Evolutionary conservation across 768 basidiomycete species (phyloP).

Genomic region (Daedaleopsis nitida): DNA sequence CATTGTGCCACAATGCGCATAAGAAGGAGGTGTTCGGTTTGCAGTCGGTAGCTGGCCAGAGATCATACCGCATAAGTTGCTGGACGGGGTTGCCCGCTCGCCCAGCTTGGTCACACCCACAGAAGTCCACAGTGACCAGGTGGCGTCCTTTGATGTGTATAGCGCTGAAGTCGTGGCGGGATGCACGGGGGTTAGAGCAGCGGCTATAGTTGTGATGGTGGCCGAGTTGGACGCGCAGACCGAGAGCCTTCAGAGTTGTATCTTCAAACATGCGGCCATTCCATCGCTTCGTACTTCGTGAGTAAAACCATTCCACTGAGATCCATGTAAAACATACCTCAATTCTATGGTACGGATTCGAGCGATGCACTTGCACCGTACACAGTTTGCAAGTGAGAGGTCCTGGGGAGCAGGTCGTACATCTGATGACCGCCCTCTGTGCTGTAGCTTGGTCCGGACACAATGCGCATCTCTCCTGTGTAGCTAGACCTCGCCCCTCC

Average conservation of each 20-base stretch:
- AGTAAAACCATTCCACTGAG: too few species aligned
- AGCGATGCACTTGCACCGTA: too few species aligned
- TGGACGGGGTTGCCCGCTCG: not conserved
- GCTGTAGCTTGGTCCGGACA: too few species aligned
- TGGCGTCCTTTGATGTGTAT: slow-evolving; percentile 3
- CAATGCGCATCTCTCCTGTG: not conserved
- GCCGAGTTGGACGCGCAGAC: not conserved
- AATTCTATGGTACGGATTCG: too few species aligned
- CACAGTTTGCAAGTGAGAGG: too few species aligned
- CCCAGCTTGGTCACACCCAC: not conserved
- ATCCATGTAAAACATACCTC: too few species aligned
- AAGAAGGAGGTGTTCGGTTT: slow-evolving; percentile 6
- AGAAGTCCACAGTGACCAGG: not conserved
- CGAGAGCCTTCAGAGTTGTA: not conserved
- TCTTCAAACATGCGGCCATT: not conserved
- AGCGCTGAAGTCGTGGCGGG: slow-evolving; percentile 1
- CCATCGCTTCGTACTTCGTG: too few species aligned
- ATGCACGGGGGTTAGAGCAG: not conserved
- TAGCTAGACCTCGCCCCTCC: not conserved
- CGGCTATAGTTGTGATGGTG: not conserved
- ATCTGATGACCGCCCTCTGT: too few species aligned
- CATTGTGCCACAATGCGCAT: slow-evolving; percentile 18
- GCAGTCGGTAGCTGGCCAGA: not conserved
- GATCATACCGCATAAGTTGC: not conserved
- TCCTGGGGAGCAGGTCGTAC: too few species aligned